Evolutionary conservation across 345 rosid species (phyloP).

Genomic region (Acer campestre): DNA sequence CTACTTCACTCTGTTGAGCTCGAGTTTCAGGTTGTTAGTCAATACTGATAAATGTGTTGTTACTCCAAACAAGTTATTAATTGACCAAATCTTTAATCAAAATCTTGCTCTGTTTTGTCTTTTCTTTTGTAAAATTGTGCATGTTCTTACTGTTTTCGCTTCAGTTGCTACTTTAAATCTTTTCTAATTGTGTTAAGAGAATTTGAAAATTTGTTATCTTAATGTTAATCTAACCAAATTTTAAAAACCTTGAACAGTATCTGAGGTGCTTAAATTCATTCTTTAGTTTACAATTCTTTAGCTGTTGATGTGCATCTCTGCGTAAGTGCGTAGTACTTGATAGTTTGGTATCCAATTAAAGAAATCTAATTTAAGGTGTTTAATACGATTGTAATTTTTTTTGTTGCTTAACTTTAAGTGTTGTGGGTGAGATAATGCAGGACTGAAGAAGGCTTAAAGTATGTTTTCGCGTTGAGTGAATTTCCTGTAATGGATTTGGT

Average conservation of each 20-base stretch:
- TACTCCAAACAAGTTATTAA: background rate
- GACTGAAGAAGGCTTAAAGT: constrained; percentile 10
- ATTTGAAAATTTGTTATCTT: no score
- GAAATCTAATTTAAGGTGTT: background rate
- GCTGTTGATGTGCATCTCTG: no score
- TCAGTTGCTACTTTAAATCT: no score
- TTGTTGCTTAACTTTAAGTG: background rate
- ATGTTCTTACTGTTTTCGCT: no score
- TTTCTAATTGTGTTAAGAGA: no score
- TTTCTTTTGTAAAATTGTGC: no score
- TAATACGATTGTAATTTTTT: background rate
- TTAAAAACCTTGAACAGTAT: background rate
- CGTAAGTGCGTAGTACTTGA: no score
- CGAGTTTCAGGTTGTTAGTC: background rate
- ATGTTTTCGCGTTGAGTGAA: background rate
- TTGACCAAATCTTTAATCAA: background rate
- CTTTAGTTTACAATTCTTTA: no score
- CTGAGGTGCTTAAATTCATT: background rate
- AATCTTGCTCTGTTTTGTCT: background rate
- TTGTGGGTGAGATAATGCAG: constrained; percentile 17
- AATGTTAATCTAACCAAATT: no score
- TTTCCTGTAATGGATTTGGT: constrained; percentile 44
- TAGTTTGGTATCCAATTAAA: no score
- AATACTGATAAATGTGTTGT: background rate
- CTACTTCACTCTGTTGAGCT: background rate